Base-by-base conservation (phyloP, 2,329 filamentous ascomycete genomes). In the Orbilia javanica region DNA sequence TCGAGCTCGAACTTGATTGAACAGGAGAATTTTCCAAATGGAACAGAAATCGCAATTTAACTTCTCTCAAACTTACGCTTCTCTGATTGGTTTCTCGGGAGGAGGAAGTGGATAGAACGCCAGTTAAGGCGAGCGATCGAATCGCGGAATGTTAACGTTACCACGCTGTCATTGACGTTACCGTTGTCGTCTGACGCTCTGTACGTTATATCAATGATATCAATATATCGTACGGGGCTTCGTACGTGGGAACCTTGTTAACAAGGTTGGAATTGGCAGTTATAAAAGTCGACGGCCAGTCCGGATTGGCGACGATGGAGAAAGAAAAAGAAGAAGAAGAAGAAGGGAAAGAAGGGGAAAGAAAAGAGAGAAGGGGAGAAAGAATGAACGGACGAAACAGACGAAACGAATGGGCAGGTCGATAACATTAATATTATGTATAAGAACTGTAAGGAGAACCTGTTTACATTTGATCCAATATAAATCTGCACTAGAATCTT, bases 71-170 rank as follows among this genome's bases (percentile, higher is more conserved):
- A 57, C 52, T 57, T 57, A 57, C 52, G 52, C 52, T 36, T 48
- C 34, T 66, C 63, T 57, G 29, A 34, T 57, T 57, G 50, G 50
- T 27, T 60, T 60, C 25, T 20, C 60, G 44, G 42, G 13, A 63
- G n/a, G 18, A 34, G 31, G 10, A 34, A 34, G 31, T n/a, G 31
- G 34, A 57, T 72, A 72, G 68, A 72, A 72, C 68, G 68, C 68
- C 68, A 65, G 68, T 48, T 72, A 72, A 63, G 67, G 67, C 67
- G 67, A 71, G 44, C 67, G 55, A 72, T 72, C 68, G 68, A 72
- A 72, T 72, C 68, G 68, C 68, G 68, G 46, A 66, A 73, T 57
- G 55, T 42, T 27, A 60, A 60, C 55, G 55, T 29, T 39, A 60
- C 25, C 57, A 50, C 31, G 46, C 53, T 57, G 27, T 44, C 39